Evolutionary conservation across 1,284 basidiomycete genomes (phyloP).

Genomic region (Coniferiporia weirii): DNA sequence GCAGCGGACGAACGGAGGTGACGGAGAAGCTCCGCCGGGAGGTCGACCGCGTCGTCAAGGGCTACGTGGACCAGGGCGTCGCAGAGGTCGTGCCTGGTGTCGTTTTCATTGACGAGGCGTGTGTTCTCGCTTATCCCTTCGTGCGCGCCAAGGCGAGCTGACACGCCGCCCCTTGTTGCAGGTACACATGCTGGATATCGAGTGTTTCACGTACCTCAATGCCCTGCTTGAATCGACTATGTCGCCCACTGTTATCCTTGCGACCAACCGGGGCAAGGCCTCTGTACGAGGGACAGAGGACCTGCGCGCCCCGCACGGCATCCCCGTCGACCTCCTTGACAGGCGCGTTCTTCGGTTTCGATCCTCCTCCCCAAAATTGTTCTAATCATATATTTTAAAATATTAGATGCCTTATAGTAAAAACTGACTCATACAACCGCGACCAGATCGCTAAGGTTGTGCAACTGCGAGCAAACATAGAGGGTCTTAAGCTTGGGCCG

Average conservation of each 20-base stretch:
- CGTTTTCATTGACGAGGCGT: conserved; percentile 96
- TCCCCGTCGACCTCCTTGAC: conserved; percentile 92
- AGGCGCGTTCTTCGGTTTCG: conserved; percentile 43
- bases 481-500: conserved; percentile 74
- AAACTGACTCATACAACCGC: conserved; percentile 80
- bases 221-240: conserved; percentile 93
- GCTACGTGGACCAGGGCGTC: conserved; percentile 97
- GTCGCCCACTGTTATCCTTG: conserved; percentile 95
- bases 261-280: conserved; percentile 91
- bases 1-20: conserved; percentile 91
- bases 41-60: conserved; percentile 98
- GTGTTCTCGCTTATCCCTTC: conserved; percentile 22
- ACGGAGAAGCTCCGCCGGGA: conserved; percentile 95
- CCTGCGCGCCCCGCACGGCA: conserved; percentile 87
- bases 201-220: conserved; percentile 98
- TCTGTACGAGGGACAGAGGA: conserved; percentile 92
- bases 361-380: conserved; percentile 9
- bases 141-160: background rate
- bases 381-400: conserved; percentile 1
- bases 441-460: conserved; percentile 88
- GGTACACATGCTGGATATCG: conserved; percentile 99
- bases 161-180: conserved; percentile 28
- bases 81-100: conserved; percentile 98
- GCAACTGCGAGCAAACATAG: conserved; percentile 80
- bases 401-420: conserved; percentile 88